Evolutionary conservation across 805 yeast species (phyloP).

Genomic region (Isabelozyma pseudorhagii): DNA sequence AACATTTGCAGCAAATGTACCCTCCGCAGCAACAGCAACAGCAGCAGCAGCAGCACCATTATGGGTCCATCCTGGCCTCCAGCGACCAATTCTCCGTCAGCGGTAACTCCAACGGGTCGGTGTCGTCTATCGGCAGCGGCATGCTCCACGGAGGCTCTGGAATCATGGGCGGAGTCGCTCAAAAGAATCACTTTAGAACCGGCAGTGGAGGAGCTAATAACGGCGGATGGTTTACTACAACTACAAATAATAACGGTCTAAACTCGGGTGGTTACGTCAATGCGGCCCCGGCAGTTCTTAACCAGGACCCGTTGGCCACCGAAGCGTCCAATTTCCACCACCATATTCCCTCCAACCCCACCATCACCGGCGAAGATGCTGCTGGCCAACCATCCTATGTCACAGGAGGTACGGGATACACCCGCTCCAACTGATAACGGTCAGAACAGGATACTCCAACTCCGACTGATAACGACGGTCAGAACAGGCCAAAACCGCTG

Average conservation of each 20-base stretch:
- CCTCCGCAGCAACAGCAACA: conserved; percentile 3
- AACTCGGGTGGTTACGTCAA: neutral
- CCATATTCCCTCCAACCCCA: neutral
- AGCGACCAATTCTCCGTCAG: conserved; percentile 8
- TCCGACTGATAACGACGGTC: neutral
- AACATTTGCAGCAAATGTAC: conserved; percentile 7
- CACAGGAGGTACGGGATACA: neutral
- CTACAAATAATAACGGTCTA: neutral
- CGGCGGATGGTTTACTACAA: conserved; percentile 4
- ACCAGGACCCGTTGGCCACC: neutral
- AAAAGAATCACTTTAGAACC: neutral
- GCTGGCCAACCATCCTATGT: neutral
- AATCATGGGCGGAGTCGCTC: conserved; percentile 3
- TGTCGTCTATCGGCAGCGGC: conserved; percentile 6
- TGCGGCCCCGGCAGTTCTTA: neutral
- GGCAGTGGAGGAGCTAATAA: conserved; percentile 2
- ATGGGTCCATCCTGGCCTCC: conserved; percentile 7
- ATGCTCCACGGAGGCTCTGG: conserved; percentile 1
- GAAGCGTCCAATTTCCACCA: neutral
- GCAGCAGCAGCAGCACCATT: conserved; percentile 2
- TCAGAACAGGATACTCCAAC: neutral
- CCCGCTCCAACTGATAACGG: neutral
- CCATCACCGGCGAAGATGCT: neutral
- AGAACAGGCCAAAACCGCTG: neutral
- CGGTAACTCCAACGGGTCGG: conserved; percentile 7